Conservation (phyloP, 768 basidiomycete genomes). For the Tricholoma sp. region DNA sequence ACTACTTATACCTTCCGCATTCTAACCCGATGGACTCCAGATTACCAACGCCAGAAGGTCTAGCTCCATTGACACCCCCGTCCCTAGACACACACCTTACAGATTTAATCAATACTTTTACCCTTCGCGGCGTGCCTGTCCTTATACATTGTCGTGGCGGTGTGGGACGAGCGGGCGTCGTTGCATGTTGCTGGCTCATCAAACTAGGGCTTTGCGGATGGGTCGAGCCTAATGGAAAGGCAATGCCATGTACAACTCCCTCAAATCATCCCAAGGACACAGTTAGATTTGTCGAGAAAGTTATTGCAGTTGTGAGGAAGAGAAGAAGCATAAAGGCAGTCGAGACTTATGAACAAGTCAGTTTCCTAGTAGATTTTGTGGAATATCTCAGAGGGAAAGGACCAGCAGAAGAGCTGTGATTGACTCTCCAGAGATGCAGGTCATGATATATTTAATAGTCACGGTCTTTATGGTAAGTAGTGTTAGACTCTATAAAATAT, state of each 20-base stretch:
- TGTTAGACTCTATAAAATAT: no score
- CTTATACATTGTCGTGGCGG: conserved; percentile 93
- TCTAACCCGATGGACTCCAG: conserved; percentile 31
- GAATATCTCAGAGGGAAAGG: conserved; percentile 42
- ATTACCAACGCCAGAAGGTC: conserved; percentile 86
- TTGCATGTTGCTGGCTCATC: conserved; percentile 90
- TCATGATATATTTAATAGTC: no score
- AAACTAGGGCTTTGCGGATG: conserved; percentile 87
- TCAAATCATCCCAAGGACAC: conserved; percentile 30
- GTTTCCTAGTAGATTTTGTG: conserved; percentile 74
- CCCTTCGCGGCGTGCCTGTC: conserved; percentile 63
- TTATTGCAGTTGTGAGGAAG: conserved; percentile 66
- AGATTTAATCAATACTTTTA: conserved; percentile 63
- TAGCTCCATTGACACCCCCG: conserved; percentile 58
- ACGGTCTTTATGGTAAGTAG: no score
- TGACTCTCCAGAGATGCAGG: no score
- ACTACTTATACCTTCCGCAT: conserved; percentile 9
- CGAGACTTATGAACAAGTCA: conserved; percentile 91
- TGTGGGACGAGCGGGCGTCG: conserved; percentile 86
- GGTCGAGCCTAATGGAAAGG: conserved; percentile 28
- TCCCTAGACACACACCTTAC: conserved; percentile 63
- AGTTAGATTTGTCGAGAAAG: conserved; percentile 64
- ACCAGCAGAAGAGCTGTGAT: not conserved
- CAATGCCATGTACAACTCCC: not conserved
- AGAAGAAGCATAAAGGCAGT: conserved; percentile 86